Base-by-base conservation (phyloP, 306 rosid species). In the Myrica gale region DNA sequence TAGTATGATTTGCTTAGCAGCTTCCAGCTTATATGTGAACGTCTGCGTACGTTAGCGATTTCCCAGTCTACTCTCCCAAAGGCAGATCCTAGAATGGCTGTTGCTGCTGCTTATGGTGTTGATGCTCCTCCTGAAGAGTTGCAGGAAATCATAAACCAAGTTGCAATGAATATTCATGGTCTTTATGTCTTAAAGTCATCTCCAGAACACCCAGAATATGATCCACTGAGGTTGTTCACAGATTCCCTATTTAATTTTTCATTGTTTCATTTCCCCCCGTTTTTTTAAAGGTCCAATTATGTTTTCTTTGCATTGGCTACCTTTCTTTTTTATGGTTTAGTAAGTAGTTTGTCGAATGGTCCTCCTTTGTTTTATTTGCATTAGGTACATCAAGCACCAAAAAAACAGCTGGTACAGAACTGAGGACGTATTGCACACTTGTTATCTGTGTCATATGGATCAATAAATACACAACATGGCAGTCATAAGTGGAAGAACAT, bases 71-170 rank as follows among this genome's bases (percentile, higher is more conserved):
- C 74, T 52, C 89, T 77, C 58, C 80, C 91, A 19, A 95, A 92
- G 84, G 83, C 87, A 61, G 93, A 86, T 84, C 78, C 88, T 81
- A 92, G 86, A 82, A 83, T 79, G 81, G 85, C 69, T 39, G 85
- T 45, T 47, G 98, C 89, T 65, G 93, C 96, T 61, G 86, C 82
- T 10, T 75, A 61, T 62, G 90, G 88, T 53, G 77, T 80, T 54
- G 93, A 89, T 54, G 85, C 83, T 80, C 94, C 94, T 68, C 80
- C 63, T 26, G 89, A 87, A 56, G 99, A 90, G 86, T 80, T 95
- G 78, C 84, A 82, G 88, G 87, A 81, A 55, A 80, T 88, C 67
- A 72, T 92, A 76, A 72, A 79, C 56, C 88, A 90, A 82, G 87
- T 90, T 85, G 96, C 96, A 19, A 81, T 76, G 4, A 84, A 88